phyloP scores from a whole-genome alignment of 2,329 filamentous ascomycete species.

The Davidsoniella australis region DNA sequence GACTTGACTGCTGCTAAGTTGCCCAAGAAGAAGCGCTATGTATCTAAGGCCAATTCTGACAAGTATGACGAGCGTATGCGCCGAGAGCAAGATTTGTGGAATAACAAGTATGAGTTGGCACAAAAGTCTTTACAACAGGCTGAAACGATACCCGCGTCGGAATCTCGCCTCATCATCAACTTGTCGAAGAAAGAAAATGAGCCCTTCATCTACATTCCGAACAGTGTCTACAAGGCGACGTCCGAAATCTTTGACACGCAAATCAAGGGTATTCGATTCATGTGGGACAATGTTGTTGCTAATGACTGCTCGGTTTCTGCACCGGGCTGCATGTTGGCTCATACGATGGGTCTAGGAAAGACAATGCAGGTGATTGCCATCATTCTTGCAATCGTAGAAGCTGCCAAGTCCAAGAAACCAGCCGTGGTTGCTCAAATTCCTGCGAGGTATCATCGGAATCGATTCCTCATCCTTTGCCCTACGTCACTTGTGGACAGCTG shows the following conservation, averaged over 20 bases:
- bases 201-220: slow-evolving; percentile 45
- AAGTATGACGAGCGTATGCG: slow-evolving; percentile 39
- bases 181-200: slow-evolving; percentile 43
- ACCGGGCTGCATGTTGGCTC: slow-evolving; percentile 68
- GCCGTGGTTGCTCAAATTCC: slow-evolving; percentile 51
- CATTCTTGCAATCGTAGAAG: slow-evolving; percentile 55
- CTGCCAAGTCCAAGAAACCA: slow-evolving; percentile 40
- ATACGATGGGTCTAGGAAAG: slow-evolving; percentile 86
- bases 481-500: slow-evolving; percentile 64
- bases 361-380: slow-evolving; percentile 82
- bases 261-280: slow-evolving; percentile 62
- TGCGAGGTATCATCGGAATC: slow-evolving; percentile 38
- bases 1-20: slow-evolving; percentile 7
- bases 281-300: slow-evolving; percentile 70
- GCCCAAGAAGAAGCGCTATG: slow-evolving; percentile 18
- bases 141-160: slow-evolving; percentile 28
- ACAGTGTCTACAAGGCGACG: slow-evolving; percentile 33
- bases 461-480: slow-evolving; percentile 60
- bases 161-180: slow-evolving; percentile 45
- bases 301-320: slow-evolving; percentile 25
- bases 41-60: slow-evolving; percentile 31
- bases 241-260: slow-evolving; percentile 61
- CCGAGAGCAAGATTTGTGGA: slow-evolving; percentile 32
- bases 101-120: slow-evolving; percentile 31
- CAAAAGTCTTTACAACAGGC: slow-evolving; percentile 17